Conservation (phyloP, 306 rosid genomes). For the Quercus engelmannii region DNA sequence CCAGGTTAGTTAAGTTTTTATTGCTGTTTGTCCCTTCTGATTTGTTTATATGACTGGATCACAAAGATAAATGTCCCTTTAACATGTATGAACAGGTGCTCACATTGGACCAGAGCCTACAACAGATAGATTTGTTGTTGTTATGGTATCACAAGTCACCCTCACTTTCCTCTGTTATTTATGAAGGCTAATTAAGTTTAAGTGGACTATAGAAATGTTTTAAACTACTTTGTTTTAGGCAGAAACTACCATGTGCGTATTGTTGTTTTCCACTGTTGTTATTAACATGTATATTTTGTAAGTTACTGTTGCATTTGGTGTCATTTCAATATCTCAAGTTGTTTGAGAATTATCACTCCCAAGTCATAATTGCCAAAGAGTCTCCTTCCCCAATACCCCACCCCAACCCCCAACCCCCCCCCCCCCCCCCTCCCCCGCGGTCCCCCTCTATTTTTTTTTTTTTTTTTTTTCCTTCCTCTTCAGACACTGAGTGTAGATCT, state of each 20-base stretch:
- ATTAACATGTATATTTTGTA: not conserved
- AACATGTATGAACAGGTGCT: slow-evolving; percentile 52
- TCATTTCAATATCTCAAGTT: not conserved
- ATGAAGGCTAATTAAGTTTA: not conserved
- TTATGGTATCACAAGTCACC: slow-evolving; percentile 55
- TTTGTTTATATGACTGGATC: not conserved
- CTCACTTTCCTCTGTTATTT: not conserved
- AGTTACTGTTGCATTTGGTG: not conserved
- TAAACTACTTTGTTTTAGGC: not conserved
- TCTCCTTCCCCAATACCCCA: not conserved
- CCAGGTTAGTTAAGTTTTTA: slow-evolving; percentile 61
- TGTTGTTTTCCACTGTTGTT: not conserved
- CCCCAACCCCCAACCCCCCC: too few species aligned
- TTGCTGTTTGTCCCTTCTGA: not conserved
- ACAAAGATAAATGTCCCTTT: not conserved
- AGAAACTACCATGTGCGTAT: not conserved
- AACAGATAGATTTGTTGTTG: slow-evolving; percentile 91
- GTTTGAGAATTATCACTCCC: too few species aligned
- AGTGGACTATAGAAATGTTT: not conserved
- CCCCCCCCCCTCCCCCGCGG: too few species aligned
- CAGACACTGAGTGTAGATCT: too few species aligned
- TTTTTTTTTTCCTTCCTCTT: too few species aligned
- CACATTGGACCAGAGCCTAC: slow-evolving; percentile 98
- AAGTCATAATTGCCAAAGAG: not conserved
- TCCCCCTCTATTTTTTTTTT: too few species aligned